phyloP scores from a whole-genome alignment of 345 rosid genomes.

The Eucalyptus urophylla region DNA sequence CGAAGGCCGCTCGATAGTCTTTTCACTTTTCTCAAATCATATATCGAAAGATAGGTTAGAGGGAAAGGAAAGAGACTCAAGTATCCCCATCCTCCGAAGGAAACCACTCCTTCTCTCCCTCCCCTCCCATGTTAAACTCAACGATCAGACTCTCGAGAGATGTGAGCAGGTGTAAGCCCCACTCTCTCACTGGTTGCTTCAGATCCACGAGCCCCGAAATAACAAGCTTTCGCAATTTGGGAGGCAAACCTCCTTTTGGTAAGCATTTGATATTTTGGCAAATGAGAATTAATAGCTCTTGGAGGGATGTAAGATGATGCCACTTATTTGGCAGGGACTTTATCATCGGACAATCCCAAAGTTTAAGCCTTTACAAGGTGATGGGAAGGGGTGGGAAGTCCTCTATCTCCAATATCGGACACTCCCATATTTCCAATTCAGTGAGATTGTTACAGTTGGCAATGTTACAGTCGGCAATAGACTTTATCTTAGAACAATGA shows the following conservation, averaged over 20 bases:
- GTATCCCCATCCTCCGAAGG: not conserved
- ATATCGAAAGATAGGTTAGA: no score
- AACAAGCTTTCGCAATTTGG: rapidly evolving
- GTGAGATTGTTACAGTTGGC: not conserved
- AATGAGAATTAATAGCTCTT: rapidly evolving
- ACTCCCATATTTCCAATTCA: rapidly evolving
- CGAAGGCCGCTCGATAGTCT: no score
- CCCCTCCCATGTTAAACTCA: not conserved
- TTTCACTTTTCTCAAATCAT: no score
- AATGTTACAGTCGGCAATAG: no score
- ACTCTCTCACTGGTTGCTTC: not conserved
- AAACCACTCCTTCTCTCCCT: not conserved
- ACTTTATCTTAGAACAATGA: no score
- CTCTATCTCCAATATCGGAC: not conserved
- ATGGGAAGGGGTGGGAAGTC: not conserved
- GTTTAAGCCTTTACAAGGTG: rapidly evolving
- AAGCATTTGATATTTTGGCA: not conserved
- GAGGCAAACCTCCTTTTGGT: not conserved
- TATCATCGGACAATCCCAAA: rapidly evolving
- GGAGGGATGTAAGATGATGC: not conserved
- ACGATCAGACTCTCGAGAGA: rapidly evolving
- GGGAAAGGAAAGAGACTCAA: not conserved
- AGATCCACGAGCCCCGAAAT: not conserved
- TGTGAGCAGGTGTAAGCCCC: not conserved
- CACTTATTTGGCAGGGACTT: not conserved